Evolutionary conservation across 257 asterid species (phyloP).

Genomic region (Solanum medicagineum): DNA sequence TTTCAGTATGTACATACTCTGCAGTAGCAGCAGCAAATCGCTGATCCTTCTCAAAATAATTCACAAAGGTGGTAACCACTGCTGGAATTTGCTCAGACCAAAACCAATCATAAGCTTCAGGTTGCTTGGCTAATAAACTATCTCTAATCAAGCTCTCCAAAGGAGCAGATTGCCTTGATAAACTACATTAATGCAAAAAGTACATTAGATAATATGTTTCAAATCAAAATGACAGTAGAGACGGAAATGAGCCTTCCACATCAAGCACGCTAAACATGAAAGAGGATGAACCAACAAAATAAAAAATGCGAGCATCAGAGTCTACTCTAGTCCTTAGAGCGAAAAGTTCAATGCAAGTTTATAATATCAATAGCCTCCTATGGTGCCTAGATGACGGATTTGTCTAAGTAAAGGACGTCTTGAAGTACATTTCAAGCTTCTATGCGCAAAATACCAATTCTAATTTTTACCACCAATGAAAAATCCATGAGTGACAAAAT

Average conservation of each 20-base stretch:
- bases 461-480: neutral
- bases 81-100: conserved; percentile 83
- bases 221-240: conserved; percentile 2
- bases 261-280: neutral
- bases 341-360: neutral
- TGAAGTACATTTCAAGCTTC: neutral
- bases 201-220: conserved; percentile 6
- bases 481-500: neutral
- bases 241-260: neutral
- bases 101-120: conserved; percentile 76
- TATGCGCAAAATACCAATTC: neutral
- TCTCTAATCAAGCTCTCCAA: conserved; percentile 72
- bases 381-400: neutral
- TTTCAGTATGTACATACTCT: conserved; percentile 39
- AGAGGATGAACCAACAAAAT: neutral
- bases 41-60: conserved; percentile 64
- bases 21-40: conserved; percentile 51
- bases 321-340: conserved; percentile 1
- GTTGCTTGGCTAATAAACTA: conserved; percentile 59
- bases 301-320: neutral
- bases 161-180: conserved; percentile 70
- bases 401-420: neutral
- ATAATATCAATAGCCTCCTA: neutral
- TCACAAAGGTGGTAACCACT: conserved; percentile 52
- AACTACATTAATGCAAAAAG: conserved; percentile 30